Base-by-base conservation (phyloP, 2,329 filamentous ascomycete genomes). In the Ophiostoma himal-ulmi region DNA sequence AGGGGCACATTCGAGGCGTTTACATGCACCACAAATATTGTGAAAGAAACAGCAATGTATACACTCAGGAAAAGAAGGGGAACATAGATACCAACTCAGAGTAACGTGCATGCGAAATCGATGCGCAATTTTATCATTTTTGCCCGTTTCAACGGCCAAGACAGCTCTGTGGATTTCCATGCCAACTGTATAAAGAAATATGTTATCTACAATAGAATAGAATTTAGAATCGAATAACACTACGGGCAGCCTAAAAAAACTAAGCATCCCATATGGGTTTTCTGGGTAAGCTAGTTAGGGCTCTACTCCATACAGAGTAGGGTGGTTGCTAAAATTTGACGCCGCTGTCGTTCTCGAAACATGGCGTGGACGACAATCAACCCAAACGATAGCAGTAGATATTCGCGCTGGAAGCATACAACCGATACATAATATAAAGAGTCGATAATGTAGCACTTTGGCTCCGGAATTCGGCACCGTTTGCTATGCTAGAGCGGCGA, bases 401-500 rank as follows among this genome's bases (percentile, higher is more conserved):
- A 20, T 48, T 48, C 17, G 44, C 17, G 17, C 14, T 48, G 44
- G 52, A 57, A 57, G 52, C 22, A 57, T 26, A 4, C 52, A 57
- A 30, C 52, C 52, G 52, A 30, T 67, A 68, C 30, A 68, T 54
- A 20, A 20, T 44, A 48, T n/a, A 48, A 22, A 17, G 44, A 8
- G 5, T 48, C 11, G 67, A 69, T 64, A 71, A 68, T 68, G 65
- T 69, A 30, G n/a, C 11, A 1, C 68, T 65, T 71, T 71, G 68
- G 22, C n/a, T 65, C 60, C 70, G 70, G 70, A 70, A 71, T 44
- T 68, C 70, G 70, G 68, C 70, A 71, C 70, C 52, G 36, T 36
- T 39, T 39, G 41, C 22, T 22, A 22, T 62, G 34, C 52, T 34
- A 52, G 39, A 68, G 37, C 14, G 34, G 57, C 37, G 8, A 11